Evolutionary conservation across 805 yeast genomes (phyloP), one percentile per base, ranked within the genome.

Genomic region (Kregervanrija fluxuum): DNA sequence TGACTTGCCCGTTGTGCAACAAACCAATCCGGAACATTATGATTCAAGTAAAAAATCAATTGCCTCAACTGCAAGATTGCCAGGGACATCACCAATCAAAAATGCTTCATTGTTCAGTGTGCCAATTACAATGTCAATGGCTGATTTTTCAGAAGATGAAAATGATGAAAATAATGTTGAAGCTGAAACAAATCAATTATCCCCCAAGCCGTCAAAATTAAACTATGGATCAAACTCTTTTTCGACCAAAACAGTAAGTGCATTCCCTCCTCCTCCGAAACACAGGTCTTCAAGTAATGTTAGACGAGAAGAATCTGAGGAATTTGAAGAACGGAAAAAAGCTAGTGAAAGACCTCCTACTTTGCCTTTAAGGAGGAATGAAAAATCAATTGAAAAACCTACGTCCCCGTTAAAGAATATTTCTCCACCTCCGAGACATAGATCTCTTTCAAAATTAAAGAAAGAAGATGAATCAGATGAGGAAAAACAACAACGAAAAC

Each of bases 251-350:
- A 22, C 4, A 22, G 30, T 17, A 11, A 43, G 42, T 38, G 41
- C 45, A 15, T 38, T 43, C 11, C 43, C 42, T 13, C 51, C 51
- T 3, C 51, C 47, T 33, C 35, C 38, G 28, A 32, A 43, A 30
- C 41, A 45, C 28, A 35, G 22, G 13, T n/a, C n/a, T n/a, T 30
- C 40, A 2, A 14, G 38, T 35, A 16, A 13, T 13, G 15, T 5
- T 8, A 31, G 13, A 4, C 30, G 28, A 13, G 11, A 13, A 6
- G 34, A 30, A 22, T 12, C 16, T 1, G 38, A 28, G 10, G 43
- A 28, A 34, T 13, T 12, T 4, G 33, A 22, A 13, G 11, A 3
- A 22, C n/a, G 6, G 2, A 6, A 12, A 37, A 35, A 15, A 17
- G 33, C 13, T 40, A 38, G 33, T 14, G 30, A 31, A 32, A n/a